Evolutionary conservation across 192 early-diverging fungal species (phyloP).

Genomic region (Dissophora globulifera): DNA sequence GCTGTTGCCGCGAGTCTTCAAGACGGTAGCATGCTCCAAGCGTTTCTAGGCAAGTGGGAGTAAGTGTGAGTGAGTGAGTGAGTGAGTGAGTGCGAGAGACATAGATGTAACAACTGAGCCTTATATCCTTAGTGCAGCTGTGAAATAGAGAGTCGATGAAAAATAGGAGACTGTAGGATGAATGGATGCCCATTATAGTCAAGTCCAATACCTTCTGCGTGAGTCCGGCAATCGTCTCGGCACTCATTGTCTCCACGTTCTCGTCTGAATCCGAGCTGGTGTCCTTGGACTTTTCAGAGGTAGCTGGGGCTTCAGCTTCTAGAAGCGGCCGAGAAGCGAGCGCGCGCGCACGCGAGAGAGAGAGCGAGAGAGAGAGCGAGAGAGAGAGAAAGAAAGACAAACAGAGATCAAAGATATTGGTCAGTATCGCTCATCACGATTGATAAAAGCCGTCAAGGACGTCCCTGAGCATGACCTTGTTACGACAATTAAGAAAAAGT

Average conservation of each 20-base stretch:
- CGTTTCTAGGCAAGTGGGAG: constrained; percentile 63
- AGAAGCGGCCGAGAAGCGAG: too few relatives aligned
- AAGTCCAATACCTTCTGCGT: constrained; percentile 37
- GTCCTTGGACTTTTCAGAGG: constrained; percentile 24
- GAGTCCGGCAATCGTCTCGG: constrained; percentile 41
- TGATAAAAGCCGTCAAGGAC: background rate
- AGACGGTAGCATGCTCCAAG: constrained; percentile 71
- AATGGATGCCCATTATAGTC: background rate
- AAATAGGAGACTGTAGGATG: background rate
- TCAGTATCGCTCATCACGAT: too few relatives aligned
- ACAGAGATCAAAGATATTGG: too few relatives aligned
- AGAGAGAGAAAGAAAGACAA: too few relatives aligned
- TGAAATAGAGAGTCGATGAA: background rate
- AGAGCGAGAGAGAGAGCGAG: too few relatives aligned
- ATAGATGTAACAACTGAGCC: too few relatives aligned
- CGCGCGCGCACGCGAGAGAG: too few relatives aligned
- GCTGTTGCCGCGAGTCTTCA: constrained; percentile 91
- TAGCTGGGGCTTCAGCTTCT: constrained; percentile 8
- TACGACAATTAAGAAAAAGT: constrained; percentile 5
- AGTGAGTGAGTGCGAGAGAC: too few relatives aligned
- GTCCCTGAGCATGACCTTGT: too few relatives aligned
- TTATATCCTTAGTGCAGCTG: too few relatives aligned
- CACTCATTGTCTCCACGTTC: constrained; percentile 51
- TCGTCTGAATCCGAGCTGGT: constrained; percentile 18
- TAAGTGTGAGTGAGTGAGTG: too few relatives aligned